These are phyloP conservation scores for Phytophthora meadii DNA, from an alignment of 352 stramenopile species.

Conservation along the genomic window DNA sequence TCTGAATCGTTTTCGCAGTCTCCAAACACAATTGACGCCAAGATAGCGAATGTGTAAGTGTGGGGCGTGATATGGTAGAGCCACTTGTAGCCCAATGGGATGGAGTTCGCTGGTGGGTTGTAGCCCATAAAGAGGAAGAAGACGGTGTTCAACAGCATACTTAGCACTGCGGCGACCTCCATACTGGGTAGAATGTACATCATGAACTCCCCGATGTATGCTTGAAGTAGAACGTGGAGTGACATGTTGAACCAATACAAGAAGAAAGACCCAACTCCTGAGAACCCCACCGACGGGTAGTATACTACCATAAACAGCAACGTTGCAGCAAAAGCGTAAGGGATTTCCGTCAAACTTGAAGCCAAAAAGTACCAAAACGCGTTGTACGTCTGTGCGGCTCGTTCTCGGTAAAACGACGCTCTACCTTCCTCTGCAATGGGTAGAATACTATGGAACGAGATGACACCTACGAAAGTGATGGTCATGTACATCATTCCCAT, in stretches of 20 bases:
- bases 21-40: slow-evolving; percentile 20
- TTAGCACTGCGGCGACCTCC: slow-evolving; percentile 18
- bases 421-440: slow-evolving; percentile 19
- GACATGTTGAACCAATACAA: slow-evolving; percentile 30
- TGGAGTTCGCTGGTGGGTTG: slow-evolving; percentile 22
- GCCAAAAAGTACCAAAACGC: slow-evolving; percentile 69
- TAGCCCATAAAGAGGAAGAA: slow-evolving; percentile 33
- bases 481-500: slow-evolving; percentile 86
- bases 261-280: slow-evolving; percentile 18
- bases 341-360: slow-evolving; percentile 20
- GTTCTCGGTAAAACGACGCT: slow-evolving; percentile 86
- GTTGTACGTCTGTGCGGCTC: slow-evolving; percentile 83
- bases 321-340: slow-evolving; percentile 12
- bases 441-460: slow-evolving; percentile 53
- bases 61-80: slow-evolving; percentile 27
- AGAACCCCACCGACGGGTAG: slow-evolving; percentile 20
- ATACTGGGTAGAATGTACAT: slow-evolving; percentile 22
- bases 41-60: slow-evolving; percentile 17
- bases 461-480: slow-evolving; percentile 77
- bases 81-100: slow-evolving; percentile 28
- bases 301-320: slow-evolving; percentile 18
- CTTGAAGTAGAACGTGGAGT: slow-evolving; percentile 23
- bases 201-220: slow-evolving; percentile 25
- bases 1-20: slow-evolving; percentile 8
- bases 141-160: slow-evolving; percentile 22